Conservation (phyloP, 495 filamentous ascomycete species). For the Staphylotrichum longicolle region DNA sequence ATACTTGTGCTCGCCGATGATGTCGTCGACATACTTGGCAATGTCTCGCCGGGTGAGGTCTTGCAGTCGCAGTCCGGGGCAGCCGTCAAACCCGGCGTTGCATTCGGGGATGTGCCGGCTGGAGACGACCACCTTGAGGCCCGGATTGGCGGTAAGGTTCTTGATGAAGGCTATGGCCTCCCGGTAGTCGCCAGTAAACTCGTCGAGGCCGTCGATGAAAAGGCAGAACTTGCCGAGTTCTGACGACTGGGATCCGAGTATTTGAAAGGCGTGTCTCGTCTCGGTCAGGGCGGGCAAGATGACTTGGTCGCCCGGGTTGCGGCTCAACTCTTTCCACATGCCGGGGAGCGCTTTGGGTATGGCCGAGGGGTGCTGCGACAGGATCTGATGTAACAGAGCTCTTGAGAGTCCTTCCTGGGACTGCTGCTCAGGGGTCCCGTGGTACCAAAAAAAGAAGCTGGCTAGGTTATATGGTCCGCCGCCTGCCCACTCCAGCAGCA, state of each 20-base stretch:
- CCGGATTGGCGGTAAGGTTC: not conserved
- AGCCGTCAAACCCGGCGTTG: no score
- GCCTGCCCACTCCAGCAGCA: not conserved
- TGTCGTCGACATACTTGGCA: no score
- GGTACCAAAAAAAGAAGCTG: not conserved
- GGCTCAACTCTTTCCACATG: not conserved
- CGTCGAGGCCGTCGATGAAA: not conserved
- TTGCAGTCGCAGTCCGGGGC: no score
- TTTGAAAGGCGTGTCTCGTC: not conserved
- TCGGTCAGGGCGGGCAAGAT: not conserved
- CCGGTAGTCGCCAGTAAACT: not conserved
- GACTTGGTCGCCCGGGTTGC: not conserved
- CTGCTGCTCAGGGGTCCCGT: not conserved
- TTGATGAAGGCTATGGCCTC: not conserved
- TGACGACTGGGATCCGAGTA: not conserved
- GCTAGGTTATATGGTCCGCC: not conserved
- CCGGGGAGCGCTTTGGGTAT: not conserved
- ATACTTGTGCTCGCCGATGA: no score
- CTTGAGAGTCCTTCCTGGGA: not conserved
- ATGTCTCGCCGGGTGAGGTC: no score
- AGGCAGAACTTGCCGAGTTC: not conserved
- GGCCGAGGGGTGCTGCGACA: not conserved
- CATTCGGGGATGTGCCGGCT: no score
- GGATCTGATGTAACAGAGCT: not conserved
- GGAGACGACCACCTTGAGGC: no score